These are phyloP conservation scores for Rosa persica DNA, from an alignment of 306 rosid species.

Conservation along the genomic window DNA sequence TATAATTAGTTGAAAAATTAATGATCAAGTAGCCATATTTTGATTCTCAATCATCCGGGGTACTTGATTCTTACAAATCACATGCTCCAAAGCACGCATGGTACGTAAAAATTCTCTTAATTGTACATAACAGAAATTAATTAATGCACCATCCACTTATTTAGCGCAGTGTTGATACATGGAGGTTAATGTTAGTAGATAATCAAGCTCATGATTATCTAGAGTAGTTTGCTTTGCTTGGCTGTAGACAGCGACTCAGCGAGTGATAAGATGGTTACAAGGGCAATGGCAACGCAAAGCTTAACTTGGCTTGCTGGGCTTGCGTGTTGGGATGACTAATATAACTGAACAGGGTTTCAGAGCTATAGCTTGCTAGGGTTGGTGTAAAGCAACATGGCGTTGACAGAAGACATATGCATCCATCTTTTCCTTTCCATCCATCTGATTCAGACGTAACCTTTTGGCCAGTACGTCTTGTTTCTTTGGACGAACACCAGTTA, in stretches of 20 bases:
- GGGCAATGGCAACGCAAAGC: background rate
- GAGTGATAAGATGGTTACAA: background rate
- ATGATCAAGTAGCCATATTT: background rate
- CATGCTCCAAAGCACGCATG: background rate
- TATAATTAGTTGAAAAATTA: background rate
- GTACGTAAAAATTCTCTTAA: background rate
- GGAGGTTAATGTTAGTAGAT: background rate
- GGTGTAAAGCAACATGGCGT: slow-evolving; percentile 32
- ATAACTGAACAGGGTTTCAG: slow-evolving; percentile 15
- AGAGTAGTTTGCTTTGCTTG: background rate
- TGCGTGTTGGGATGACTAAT: slow-evolving; percentile 2
- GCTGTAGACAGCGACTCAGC: background rate
- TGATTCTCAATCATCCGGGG: background rate
- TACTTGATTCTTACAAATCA: background rate
- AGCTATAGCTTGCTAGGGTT: slow-evolving; percentile 12
- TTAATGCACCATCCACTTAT: too few species aligned
- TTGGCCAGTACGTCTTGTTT: slow-evolving; percentile 19
- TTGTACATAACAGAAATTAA: background rate
- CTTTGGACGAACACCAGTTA: slow-evolving; percentile 19
- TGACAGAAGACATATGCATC: slow-evolving; percentile 36
- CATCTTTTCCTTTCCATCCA: slow-evolving; percentile 33
- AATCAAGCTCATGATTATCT: background rate
- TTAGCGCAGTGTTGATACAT: background rate
- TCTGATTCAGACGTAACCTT: slow-evolving; percentile 47
- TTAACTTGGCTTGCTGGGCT: slow-evolving; percentile 5